A percentile compares a stretch with the other conserved stretches of the same genome.
These are phyloP conservation scores for Amorphotheca resinae DNA, from an alignment of 495 filamentous ascomycete genomes.

Conservation along the genomic window DNA sequence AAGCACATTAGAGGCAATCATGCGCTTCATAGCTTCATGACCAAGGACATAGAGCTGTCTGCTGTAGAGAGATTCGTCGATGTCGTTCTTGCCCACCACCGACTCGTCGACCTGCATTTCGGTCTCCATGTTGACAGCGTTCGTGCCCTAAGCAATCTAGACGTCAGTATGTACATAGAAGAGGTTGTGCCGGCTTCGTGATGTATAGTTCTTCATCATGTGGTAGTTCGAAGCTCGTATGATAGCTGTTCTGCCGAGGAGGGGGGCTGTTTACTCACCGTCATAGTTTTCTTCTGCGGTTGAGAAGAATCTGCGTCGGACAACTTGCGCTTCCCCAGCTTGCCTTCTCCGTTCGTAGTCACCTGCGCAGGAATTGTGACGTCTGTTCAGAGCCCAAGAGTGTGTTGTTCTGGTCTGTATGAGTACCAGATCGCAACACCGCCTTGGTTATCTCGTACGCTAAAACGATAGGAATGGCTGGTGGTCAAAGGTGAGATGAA, in stretches of 20 bases:
- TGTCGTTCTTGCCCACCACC: constrained; percentile 36
- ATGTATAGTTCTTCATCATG: background rate
- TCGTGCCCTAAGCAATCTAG: constrained; percentile 21
- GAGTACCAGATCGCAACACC: constrained; percentile 7
- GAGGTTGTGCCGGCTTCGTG: background rate
- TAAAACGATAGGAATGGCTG: background rate
- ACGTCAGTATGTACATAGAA: constrained; percentile 3
- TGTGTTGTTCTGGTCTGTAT: constrained; percentile 1
- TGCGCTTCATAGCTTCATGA: constrained; percentile 99
- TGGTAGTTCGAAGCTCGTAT: background rate
- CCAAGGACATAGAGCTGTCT: constrained; percentile 96
- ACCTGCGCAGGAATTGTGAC: constrained; percentile 20
- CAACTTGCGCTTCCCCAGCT: constrained; percentile 78
- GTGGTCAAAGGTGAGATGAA: background rate
- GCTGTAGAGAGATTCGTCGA: constrained; percentile 97
- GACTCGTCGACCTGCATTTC: constrained; percentile 70
- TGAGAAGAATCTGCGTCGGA: constrained; percentile 61
- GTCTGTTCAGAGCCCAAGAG: constrained; percentile 13
- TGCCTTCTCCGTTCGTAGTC: constrained; percentile 22
- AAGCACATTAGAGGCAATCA: constrained; percentile 91
- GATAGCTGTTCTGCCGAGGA: background rate
- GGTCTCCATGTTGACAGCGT: constrained; percentile 49
- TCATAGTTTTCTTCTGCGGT: constrained; percentile 49
- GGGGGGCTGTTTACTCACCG: constrained; percentile 37
- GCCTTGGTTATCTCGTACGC: constrained; percentile 3